phyloP scores from a whole-genome alignment of 1,139 yeast genomes.

The Yamadazyma mexicana region DNA sequence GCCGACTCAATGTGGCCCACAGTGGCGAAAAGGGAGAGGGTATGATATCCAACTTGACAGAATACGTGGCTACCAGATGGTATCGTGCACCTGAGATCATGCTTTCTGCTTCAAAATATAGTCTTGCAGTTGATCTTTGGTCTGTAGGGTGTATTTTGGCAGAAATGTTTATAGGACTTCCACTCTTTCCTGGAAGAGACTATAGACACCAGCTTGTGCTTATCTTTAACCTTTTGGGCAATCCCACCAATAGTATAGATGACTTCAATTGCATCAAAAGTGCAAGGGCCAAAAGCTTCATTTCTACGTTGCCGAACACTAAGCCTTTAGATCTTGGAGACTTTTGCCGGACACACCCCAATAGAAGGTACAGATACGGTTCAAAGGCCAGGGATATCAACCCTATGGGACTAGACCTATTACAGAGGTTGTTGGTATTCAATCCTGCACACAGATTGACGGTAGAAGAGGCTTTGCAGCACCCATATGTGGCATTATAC shows the following conservation, averaged over 20 bases:
- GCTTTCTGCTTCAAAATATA: slow-evolving; percentile 67
- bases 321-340: slow-evolving; percentile 7
- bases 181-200: slow-evolving; percentile 80
- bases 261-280: slow-evolving; percentile 60
- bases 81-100: slow-evolving; percentile 79
- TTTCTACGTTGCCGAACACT: slow-evolving; percentile 31
- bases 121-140: slow-evolving; percentile 77
- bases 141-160: slow-evolving; percentile 78
- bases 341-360: slow-evolving; percentile 20
- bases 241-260: slow-evolving; percentile 50
- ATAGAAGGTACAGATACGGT: slow-evolving; percentile 18
- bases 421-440: slow-evolving; percentile 73
- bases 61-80: slow-evolving; percentile 81
- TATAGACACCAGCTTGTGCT: slow-evolving; percentile 65
- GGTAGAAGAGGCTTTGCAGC: slow-evolving; percentile 77
- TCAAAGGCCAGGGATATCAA: slow-evolving; percentile 29
- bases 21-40: slow-evolving; percentile 16
- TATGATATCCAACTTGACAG: slow-evolving; percentile 45
- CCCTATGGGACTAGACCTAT: slow-evolving; percentile 74
- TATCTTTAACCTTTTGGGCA: slow-evolving; percentile 63
- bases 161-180: slow-evolving; percentile 60
- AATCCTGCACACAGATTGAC: slow-evolving; percentile 78
- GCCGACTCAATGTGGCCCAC: slow-evolving; percentile 33
- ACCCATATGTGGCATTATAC: slow-evolving; percentile 77
- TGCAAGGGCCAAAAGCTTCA: slow-evolving; percentile 61